These are phyloP conservation scores for Amesomyces nigricolor DNA, from an alignment of 2,329 filamentous ascomycete species.

Conservation along the genomic window DNA sequence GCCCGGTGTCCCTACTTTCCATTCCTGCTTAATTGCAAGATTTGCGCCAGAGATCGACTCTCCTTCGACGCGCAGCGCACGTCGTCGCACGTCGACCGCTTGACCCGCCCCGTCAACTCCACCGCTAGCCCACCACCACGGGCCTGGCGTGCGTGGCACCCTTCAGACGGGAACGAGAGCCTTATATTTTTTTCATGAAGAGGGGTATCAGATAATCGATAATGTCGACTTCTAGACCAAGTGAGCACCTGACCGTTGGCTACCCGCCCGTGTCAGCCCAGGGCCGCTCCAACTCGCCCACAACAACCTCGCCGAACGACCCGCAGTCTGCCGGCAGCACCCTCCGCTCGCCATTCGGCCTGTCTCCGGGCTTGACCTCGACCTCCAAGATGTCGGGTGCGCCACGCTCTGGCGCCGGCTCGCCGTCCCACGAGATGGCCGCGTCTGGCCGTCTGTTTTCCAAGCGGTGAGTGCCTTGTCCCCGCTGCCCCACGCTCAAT, in stretches of 20 bases:
- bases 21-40: conserved; percentile 22
- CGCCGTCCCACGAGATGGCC: conserved; percentile 85
- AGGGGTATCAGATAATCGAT: conserved; percentile 65
- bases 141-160: conserved; percentile 15
- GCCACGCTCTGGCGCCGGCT: conserved; percentile 80
- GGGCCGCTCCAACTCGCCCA: conserved; percentile 71
- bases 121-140: conserved; percentile 3
- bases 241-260: conserved; percentile 73
- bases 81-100: conserved; percentile 16
- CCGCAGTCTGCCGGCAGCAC: conserved; percentile 53
- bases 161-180: conserved; percentile 15
- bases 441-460: conserved; percentile 72
- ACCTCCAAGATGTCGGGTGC: conserved; percentile 53
- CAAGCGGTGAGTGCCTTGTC: conserved; percentile 66
- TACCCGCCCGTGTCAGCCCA: conserved; percentile 65
- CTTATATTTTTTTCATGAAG: conserved; percentile 37
- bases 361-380: conserved; percentile 57
- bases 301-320: conserved; percentile 76
- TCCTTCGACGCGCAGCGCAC: conserved; percentile 20
- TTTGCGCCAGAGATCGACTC: conserved; percentile 16
- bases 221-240: conserved; percentile 86
- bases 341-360: conserved; percentile 67
- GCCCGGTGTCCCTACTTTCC: conserved; percentile 12
- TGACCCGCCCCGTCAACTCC: background rate
- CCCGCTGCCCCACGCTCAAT: conserved; percentile 1